These are phyloP conservation scores for Dicorynia guianensis DNA, from an alignment of 306 rosid genomes.

Conservation along the genomic window DNA sequence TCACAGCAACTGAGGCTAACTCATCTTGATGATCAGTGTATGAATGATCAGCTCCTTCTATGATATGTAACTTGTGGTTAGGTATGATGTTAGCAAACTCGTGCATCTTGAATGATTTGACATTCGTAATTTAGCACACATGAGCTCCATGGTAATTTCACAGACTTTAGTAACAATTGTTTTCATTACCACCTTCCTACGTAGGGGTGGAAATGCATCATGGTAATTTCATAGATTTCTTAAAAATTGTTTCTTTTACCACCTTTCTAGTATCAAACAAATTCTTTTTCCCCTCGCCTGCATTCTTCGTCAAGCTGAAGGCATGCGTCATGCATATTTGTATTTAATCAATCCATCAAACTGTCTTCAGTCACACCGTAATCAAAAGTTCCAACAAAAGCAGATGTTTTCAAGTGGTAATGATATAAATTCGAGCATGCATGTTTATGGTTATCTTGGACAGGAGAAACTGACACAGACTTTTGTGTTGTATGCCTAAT, in stretches of 20 bases:
- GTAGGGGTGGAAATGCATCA: background rate
- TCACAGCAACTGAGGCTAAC: conserved; percentile 52
- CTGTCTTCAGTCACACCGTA: conserved; percentile 67
- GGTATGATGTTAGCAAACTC: conserved; percentile 75
- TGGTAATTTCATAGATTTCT: conserved; percentile 3
- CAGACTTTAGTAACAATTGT: background rate
- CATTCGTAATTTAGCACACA: conserved; percentile 25
- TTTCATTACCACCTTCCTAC: conserved; percentile 16
- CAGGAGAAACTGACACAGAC: conserved; percentile 4
- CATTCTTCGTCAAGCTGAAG: conserved; percentile 72
- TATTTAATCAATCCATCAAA: conserved; percentile 68
- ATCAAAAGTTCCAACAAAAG: conserved; percentile 47
- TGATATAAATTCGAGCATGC: background rate
- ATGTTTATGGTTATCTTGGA: background rate
- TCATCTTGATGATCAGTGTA: conserved; percentile 61
- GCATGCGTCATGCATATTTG: conserved; percentile 71
- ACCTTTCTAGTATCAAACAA: conserved; percentile 12
- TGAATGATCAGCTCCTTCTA: conserved; percentile 72
- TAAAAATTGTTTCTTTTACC: background rate
- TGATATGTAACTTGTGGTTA: conserved; percentile 63
- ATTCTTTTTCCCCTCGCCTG: conserved; percentile 52
- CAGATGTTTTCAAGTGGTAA: conserved; percentile 3
- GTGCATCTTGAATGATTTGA: conserved; percentile 56
- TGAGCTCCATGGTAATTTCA: conserved; percentile 2
- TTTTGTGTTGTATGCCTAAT: conserved; percentile 4